Evolutionary conservation across 2,329 filamentous ascomycete genomes (phyloP).

Genomic region (Onygenales sp.): DNA sequence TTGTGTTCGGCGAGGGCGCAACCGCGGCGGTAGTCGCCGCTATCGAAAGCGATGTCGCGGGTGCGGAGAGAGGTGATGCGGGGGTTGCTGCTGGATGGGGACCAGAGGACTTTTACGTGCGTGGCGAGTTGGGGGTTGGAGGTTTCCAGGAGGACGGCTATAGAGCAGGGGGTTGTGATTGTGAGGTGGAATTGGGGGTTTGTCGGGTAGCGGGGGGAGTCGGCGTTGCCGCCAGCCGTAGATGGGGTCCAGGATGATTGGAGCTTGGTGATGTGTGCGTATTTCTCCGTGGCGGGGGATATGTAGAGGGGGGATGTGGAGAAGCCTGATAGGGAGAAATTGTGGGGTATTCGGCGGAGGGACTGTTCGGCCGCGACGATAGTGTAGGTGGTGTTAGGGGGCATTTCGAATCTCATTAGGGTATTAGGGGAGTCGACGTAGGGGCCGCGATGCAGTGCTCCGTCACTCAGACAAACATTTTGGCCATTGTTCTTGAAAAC

Average conservation of each 20-base stretch:
- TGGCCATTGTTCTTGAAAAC: constrained; percentile 64
- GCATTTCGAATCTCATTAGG: constrained; percentile 62
- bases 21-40: constrained; percentile 78
- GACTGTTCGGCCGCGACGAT: constrained; percentile 71
- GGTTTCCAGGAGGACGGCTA: constrained; percentile 68
- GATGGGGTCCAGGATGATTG: constrained; percentile 64
- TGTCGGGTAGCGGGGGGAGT: constrained; percentile 63
- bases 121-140: constrained; percentile 59
- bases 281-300: constrained; percentile 51
- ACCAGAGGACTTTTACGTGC: constrained; percentile 78
- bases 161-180: constrained; percentile 46
- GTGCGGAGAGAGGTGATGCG: constrained; percentile 59
- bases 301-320: constrained; percentile 56
- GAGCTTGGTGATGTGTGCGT: constrained; percentile 50
- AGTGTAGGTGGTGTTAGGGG: constrained; percentile 44
- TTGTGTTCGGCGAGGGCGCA: constrained; percentile 59
- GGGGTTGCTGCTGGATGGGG: constrained; percentile 45
- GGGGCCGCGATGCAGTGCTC: constrained; percentile 63
- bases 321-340: constrained; percentile 81
- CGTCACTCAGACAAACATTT: constrained; percentile 64
- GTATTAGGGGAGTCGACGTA: constrained; percentile 93
- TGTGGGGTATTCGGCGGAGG: constrained; percentile 61
- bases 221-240: constrained; percentile 76
- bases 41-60: constrained; percentile 71
- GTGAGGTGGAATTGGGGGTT: constrained; percentile 78